Evolutionary conservation across 2,329 filamentous ascomycete species (phyloP), one percentile per base, ranked within the genome.

Genomic region (Curvularia sp.): DNA sequence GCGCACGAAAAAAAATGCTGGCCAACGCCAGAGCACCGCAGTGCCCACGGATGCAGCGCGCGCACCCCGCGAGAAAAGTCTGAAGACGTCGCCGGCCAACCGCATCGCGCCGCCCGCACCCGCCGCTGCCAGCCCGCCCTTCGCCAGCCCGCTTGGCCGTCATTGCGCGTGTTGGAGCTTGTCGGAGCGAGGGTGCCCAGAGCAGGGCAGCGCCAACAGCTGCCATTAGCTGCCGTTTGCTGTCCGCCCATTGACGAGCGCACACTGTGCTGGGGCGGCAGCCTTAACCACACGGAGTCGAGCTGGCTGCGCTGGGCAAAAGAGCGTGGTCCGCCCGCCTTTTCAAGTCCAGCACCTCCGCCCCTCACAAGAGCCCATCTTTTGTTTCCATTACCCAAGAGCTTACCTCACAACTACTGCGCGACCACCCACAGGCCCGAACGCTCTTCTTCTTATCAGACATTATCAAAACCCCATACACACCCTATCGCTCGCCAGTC

Each of bases 341-440:
- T 71, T 75, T 73, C 65, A 74, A 69, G 66, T 66, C 66, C 61
- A 70, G 70, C 69, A 67, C 69, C 67, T 69, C 72, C 68, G 69
- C 72, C 72, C 69, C 67, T 71, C 67, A 62, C 56, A 66, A 62
- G 61, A 65, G 64, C 62, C 67, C 62, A 66, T 60, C 65, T 63
- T 64, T 64, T 66, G 71, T 80, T 80, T 79, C 68, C 77, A 80
- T 81, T 81, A 81, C 74, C 76, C 76, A 80, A 80, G 72, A 74
- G 72, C 74, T 81, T 81, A 81, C 79, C 78, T 80, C 78, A 80
- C 78, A 72, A 70, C 73, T 75, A 72, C 67, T 71, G 71, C 74
- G 68, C 73, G 71, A 74, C 73, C 72, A 73, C 72, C 65, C 72
- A 74, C 67, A 74, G 63, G 65, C 61, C 65, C 63, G 59, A 55